Base-by-base conservation (phyloP, 441 rosid genomes). In the Mallotus japonicus region DNA sequence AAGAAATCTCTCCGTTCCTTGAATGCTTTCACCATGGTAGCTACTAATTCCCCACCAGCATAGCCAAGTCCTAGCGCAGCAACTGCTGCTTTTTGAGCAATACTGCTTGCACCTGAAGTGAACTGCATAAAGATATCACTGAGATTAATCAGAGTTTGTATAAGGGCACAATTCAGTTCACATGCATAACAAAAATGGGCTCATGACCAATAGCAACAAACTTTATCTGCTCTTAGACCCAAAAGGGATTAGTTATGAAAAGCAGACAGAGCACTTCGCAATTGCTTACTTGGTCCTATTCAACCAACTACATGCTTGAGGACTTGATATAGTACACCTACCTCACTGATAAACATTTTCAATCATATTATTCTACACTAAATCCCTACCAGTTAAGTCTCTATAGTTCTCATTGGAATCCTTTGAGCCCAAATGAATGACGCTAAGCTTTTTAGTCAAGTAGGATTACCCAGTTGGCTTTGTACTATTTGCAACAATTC, bases 61-160 rank as follows among this genome's bases (percentile, higher is more conserved):
- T 91, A 87, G 19, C 99, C 99, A 71, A 95, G 69, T 22, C 90
- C 97, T 74, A 93, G 80, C 42, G 98, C 99, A 59, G 98, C 98
- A 76, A 92, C 86, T 74, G 80, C 99, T 22, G 99, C 99, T 76
- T 85, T 93, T 62, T 95, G 98, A 63, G 99, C 75, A 69, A 93
- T 85, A 72, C 94, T 93, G 83, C 98, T 86, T 42, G 98, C 99
- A 74, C 99, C 98, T 59, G 97, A 92, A 79, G 90, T 89, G 67
- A 76, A 77, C 98, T 92, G 77, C 47, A 78, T 68, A 16, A 50
- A 44, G 5, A 54, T 57, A 59, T 37, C 11, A 34, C 54, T 20
- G 9, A 72, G 19, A 59, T 81, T 76, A 79, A 71, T 64, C 24
- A 28, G 47, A 24, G 70, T 19, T 72, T 73, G 34, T 5, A 47